A percentile compares a stretch with the other conserved stretches of the same genome.
phyloP scores from a whole-genome alignment of 805 yeast species.

The Kluyveromyces aestuarii region DNA sequence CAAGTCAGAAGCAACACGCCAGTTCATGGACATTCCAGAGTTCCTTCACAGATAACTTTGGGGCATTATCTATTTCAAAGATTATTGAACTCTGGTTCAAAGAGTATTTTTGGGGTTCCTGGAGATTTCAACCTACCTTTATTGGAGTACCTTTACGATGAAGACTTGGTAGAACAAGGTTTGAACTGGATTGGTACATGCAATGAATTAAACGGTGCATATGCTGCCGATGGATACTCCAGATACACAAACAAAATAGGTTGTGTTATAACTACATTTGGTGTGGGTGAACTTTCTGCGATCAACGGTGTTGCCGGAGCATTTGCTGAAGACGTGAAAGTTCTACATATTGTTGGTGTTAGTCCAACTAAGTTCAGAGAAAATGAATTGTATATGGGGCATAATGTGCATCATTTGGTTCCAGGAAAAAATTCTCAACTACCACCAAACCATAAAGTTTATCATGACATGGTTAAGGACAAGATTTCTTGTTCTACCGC shows the following conservation, averaged over 20 bases:
- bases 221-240: constrained; percentile 86
- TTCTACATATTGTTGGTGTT: constrained; percentile 79
- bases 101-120: constrained; percentile 67
- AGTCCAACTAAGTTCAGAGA: constrained; percentile 26
- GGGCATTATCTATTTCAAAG: constrained; percentile 61
- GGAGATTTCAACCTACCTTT: constrained; percentile 67
- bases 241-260: constrained; percentile 56
- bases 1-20: neutral
- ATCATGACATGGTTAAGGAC: constrained; percentile 51
- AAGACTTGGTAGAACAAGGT: constrained; percentile 18
- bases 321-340: constrained; percentile 70
- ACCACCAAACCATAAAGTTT: constrained; percentile 57
- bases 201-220: constrained; percentile 84
- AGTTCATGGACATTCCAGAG: neutral
- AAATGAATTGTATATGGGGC: constrained; percentile 22
- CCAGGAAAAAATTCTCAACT: constrained; percentile 39
- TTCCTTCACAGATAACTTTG: constrained; percentile 33
- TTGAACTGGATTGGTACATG: constrained; percentile 75
- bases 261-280: constrained; percentile 59
- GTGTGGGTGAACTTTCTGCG: constrained; percentile 86
- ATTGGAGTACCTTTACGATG: constrained; percentile 56
- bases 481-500: constrained; percentile 49
- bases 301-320: constrained; percentile 78
- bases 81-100: constrained; percentile 43
- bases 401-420: constrained; percentile 51